These are phyloP conservation scores for Talaromyces proteolyticus DNA, from an alignment of 495 filamentous ascomycete species.

Conservation along the genomic window DNA sequence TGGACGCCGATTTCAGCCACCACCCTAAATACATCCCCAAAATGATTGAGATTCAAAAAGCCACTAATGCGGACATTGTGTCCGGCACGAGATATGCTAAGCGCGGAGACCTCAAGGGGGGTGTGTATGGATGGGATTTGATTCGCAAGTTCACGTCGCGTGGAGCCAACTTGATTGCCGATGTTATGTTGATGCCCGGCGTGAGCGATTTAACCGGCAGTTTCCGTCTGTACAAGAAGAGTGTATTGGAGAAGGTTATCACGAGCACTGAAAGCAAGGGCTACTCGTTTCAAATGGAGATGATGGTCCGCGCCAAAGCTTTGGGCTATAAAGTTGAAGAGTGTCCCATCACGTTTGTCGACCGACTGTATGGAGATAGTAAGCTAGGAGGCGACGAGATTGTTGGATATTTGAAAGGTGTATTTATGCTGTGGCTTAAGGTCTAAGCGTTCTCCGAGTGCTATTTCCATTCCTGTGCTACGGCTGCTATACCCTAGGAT, in stretches of 20 bases:
- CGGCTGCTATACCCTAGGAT: not conserved
- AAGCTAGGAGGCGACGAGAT: conserved; percentile 95
- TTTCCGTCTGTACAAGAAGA: conserved; percentile 90
- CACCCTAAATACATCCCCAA: conserved; percentile 93
- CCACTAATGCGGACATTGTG: conserved; percentile 82
- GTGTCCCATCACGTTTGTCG: conserved; percentile 94
- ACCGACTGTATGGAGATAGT: conserved; percentile 89
- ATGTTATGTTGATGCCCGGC: conserved; percentile 89
- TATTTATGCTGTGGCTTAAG: conserved; percentile 82
- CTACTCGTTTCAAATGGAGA: conserved; percentile 99
- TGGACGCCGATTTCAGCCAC: conserved; percentile 99
- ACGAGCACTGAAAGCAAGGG: conserved; percentile 85
- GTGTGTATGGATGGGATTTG: conserved; percentile 96
- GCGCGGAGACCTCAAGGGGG: conserved; percentile 55
- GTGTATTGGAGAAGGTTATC: conserved; percentile 81
- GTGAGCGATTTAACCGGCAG: conserved; percentile 94
- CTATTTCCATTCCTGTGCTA: not conserved
- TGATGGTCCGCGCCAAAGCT: conserved; percentile 88
- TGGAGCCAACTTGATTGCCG: conserved; percentile 90
- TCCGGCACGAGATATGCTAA: conserved; percentile 91
- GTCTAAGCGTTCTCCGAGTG: conserved; percentile 40
- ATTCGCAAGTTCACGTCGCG: conserved; percentile 90
- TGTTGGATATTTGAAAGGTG: conserved; percentile 95
- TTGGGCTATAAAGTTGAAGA: conserved; percentile 88
- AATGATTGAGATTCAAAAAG: conserved; percentile 73